Base-by-base conservation (phyloP, 176 grass and related monocot genomes). In the Aechmea fasciata region DNA sequence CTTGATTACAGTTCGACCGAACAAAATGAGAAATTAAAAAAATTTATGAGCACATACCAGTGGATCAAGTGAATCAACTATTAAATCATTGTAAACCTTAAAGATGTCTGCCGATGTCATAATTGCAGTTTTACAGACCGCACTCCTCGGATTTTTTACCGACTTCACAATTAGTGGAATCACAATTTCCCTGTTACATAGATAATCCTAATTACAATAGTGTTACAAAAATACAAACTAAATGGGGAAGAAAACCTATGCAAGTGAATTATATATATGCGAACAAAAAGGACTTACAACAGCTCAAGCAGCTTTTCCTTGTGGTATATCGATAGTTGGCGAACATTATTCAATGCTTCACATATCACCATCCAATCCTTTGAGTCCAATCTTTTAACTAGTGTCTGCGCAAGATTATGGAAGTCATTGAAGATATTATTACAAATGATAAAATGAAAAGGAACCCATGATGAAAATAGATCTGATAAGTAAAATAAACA, bases 81-180 rank as follows among this genome's bases (percentile, higher is more conserved):
- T 77, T 70, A 77, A 51, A 80, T 99, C 86, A 81, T 81, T 79
- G 53, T 88, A 99, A 64, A 71, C 77, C 77, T 87, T 93, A 59
- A 99, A 99, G 55, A 99, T 90, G 82, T 93, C 89, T 70, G 87
- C 75, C 53, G 85, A 99, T 47, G 94, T 85, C 94, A 99, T 93
- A 63, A 99, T 71, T 55, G 89, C 94, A 13, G 89, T 93, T 90
- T 99, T 99, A 66, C 89, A 92, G 49, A 99, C 80, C 79, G 94
- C 94, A 87, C 94, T 99, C 76, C 94, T 92, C 65, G 94, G 94
- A 77, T 87, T 93, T 79, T 99, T 99, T 47, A 99, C 69, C 47
- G 89, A 92, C 68, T 93, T 99, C 55, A 99, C 94, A 68, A 93
- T 77, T 69, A 99, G 79, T 76, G 85, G 86, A 82, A 99, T 78